Conservation (phyloP, 176 grass and related monocot species). For the Calamus simplicifolius region DNA sequence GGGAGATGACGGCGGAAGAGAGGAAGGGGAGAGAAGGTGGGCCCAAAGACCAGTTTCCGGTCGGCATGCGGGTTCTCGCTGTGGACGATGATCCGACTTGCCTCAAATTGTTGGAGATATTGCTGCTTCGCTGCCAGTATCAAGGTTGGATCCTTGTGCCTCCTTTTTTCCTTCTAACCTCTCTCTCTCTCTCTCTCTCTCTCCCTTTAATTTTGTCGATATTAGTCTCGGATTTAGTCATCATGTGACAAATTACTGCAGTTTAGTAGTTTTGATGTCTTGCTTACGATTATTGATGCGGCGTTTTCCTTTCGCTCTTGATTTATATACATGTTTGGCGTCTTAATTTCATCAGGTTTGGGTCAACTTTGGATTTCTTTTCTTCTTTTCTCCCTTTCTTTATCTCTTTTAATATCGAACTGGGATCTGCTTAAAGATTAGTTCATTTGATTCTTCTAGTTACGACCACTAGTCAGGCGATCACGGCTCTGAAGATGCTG, state of each 20-base stretch:
- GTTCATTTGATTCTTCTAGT: conserved; percentile 36
- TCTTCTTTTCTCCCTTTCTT: background rate
- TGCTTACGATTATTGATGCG: no score
- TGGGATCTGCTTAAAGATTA: conserved; percentile 11
- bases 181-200: background rate
- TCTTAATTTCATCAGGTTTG: background rate
- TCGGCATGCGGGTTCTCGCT: conserved; percentile 77
- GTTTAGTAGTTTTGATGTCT: no score
- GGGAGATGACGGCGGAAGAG: conserved; percentile 20
- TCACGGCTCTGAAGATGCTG: conserved; percentile 51
- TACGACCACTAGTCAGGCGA: conserved; percentile 56
- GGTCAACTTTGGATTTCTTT: background rate
- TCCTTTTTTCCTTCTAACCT: background rate
- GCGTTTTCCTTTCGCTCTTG: no score
- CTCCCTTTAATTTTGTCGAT: background rate
- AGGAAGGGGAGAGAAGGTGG: conserved; percentile 11
- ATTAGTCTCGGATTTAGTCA: background rate
- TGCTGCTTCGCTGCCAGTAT: conserved; percentile 41
- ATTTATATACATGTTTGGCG: background rate
- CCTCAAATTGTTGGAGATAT: conserved; percentile 50
- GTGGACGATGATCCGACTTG: conserved; percentile 67
- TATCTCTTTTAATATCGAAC: background rate
- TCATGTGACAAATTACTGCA: background rate
- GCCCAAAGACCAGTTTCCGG: conserved; percentile 48
- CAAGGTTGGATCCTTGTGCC: conserved; percentile 14